Conservation (phyloP, 2,329 filamentous ascomycete species). For the Aspergillus tanneri region DNA sequence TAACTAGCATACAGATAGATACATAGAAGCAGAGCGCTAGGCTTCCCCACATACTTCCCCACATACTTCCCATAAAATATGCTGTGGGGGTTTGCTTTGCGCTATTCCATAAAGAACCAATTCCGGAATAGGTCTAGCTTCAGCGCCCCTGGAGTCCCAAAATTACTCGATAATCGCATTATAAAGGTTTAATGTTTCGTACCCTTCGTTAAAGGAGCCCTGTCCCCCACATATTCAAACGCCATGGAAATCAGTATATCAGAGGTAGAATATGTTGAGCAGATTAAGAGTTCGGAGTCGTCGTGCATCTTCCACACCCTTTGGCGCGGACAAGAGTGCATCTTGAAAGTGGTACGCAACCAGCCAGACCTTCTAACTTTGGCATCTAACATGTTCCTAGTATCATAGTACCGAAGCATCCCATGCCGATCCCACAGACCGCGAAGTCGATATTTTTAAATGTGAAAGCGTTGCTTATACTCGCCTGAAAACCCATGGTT, state of each 20-base stretch:
- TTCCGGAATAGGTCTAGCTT: no score
- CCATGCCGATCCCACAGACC: background rate
- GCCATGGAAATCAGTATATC: conserved; percentile 5
- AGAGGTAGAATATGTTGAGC: background rate
- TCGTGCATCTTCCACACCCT: conserved; percentile 1
- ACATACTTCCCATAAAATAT: no score
- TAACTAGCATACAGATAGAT: no score
- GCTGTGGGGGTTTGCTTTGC: no score
- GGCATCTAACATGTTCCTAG: background rate
- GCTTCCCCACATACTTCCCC: no score
- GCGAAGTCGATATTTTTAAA: conserved; percentile 2
- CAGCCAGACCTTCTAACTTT: background rate
- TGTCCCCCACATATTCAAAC: no score
- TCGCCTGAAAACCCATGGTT: conserved; percentile 1
- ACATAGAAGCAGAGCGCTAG: no score
- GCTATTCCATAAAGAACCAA: no score
- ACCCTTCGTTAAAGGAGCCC: no score
- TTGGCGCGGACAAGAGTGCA: background rate
- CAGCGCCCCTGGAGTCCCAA: no score
- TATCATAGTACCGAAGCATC: background rate
- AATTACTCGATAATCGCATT: no score
- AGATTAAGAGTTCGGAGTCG: background rate
- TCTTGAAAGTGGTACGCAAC: conserved; percentile 4
- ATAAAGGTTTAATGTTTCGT: no score
- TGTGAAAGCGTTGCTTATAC: conserved; percentile 6